Base-by-base conservation (phyloP, 192 early-diverging fungal species). In the Phycomyces blakesleeanus region DNA sequence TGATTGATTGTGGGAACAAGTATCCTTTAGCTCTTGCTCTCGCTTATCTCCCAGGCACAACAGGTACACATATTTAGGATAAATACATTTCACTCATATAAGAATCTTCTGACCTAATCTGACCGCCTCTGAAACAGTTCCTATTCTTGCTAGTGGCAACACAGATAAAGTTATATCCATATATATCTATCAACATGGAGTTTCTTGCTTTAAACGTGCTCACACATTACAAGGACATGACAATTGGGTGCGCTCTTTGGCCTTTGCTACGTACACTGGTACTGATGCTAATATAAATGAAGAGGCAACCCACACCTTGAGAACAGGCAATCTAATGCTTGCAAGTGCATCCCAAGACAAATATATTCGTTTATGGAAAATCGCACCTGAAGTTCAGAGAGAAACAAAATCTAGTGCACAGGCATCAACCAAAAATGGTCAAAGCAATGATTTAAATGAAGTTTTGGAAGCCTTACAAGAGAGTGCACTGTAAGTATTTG, bases 291-390 rank as follows among this genome's bases (percentile, higher is more conserved):
- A 44, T 15, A 20, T 50, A 0, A 55, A 44, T 11, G 44, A 56
- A 29, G 61, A 73, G 10, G 59, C 47, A 41, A 53, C 63, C 37
- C 47, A 57, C 11, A 59, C 56, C 10, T 85, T 91, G 63, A 68
- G 65, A n/a, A 66, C 80, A 6, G 89, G 91, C 16, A 90, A 96
- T 76, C 64, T 96, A 44, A 71, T 97, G n/a, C 64, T 98, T 47
- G 94, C 95, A 1, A 89, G 87, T 59, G 91, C 83, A 25, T 91
- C 92, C 27, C 91, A 97, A 73, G 97, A 98, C 78, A 89, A 87
- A 73, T 92, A 94, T 69, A 88, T 97, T 63, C 84, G 97, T 18
- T 73, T 96, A 22, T 98, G 97, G 97, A 87, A 85, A 64, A 78
- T 94, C 49, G 74, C 83, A 11, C 71, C 68, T 16, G 69, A 74